phyloP scores from a whole-genome alignment of 2,329 filamentous ascomycete genomes.

The Leptosphaerulina australis region DNA sequence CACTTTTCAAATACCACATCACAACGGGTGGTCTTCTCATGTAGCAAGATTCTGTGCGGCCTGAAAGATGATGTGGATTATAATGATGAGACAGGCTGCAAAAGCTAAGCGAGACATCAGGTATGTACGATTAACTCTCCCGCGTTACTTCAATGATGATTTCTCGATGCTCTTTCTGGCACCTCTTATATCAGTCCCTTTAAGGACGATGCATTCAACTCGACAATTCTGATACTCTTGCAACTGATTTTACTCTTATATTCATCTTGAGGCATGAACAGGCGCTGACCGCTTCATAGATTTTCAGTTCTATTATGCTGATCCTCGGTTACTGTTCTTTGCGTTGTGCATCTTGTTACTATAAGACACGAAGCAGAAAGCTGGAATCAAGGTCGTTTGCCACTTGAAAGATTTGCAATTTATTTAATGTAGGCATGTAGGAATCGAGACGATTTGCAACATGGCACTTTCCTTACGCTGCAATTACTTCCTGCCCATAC shows the following conservation, averaged over 20 bases:
- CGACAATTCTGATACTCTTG: constrained; percentile 42
- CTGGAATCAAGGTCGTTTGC: too few species aligned
- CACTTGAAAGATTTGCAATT: not conserved
- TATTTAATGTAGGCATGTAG: not conserved
- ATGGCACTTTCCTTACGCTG: not conserved
- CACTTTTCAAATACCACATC: constrained; percentile 1
- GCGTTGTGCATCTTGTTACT: constrained; percentile 8
- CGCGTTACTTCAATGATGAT: constrained; percentile 28
- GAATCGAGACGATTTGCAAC: not conserved
- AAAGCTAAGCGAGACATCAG: not conserved
- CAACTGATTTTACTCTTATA: constrained; percentile 1
- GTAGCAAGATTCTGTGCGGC: not conserved
- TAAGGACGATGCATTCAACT: constrained; percentile 45
- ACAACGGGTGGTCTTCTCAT: not conserved
- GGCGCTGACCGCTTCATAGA: constrained; percentile 7
- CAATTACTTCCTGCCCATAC: not conserved
- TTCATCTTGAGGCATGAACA: not conserved
- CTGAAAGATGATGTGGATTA: not conserved
- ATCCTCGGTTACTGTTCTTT: constrained; percentile 8
- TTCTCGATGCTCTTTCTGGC: constrained; percentile 64
- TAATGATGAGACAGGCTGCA: too few species aligned
- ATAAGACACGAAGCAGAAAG: constrained; percentile 10
- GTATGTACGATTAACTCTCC: not conserved
- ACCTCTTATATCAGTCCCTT: constrained; percentile 74
- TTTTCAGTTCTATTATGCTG: not conserved